These are phyloP conservation scores for Aspergillus kassunensis DNA, from an alignment of 495 filamentous ascomycete genomes.

Conservation along the genomic window DNA sequence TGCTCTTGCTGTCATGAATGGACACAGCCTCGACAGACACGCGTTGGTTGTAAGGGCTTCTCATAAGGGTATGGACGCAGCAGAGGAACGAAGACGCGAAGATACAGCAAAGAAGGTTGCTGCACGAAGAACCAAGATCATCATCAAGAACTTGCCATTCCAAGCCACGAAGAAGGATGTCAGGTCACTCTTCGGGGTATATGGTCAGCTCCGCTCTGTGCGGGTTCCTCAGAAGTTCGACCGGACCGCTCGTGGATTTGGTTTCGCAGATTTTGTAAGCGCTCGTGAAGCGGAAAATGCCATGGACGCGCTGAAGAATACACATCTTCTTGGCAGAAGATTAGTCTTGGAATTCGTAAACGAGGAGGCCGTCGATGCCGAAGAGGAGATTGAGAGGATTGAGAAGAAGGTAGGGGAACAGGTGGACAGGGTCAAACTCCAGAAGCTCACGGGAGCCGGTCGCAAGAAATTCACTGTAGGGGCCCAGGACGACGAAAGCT, in stretches of 20 bases:
- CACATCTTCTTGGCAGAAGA: constrained; percentile 84
- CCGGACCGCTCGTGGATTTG: constrained; percentile 80
- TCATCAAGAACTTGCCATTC: constrained; percentile 98
- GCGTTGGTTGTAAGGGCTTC: constrained; percentile 76
- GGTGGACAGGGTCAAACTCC: constrained; percentile 80
- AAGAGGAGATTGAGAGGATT: constrained; percentile 94
- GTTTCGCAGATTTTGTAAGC: constrained; percentile 94
- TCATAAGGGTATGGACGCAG: constrained; percentile 80
- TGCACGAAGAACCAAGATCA: constrained; percentile 77
- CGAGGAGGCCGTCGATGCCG: constrained; percentile 79
- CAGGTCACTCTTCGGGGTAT: constrained; percentile 74
- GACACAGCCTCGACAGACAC: constrained; percentile 79
- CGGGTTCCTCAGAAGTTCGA: constrained; percentile 95
- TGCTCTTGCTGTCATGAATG: constrained; percentile 80
- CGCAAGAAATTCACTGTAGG: constrained; percentile 86
- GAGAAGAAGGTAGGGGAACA: constrained; percentile 89
- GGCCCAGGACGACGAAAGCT: constrained; percentile 61
- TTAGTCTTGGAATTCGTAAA: constrained; percentile 88
- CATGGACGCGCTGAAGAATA: constrained; percentile 83
- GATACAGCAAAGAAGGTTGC: constrained; percentile 74
- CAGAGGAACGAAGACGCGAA: constrained; percentile 74
- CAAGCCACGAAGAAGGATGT: constrained; percentile 92
- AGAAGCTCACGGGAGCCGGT: constrained; percentile 74
- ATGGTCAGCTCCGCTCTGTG: constrained; percentile 87
- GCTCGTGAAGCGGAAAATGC: constrained; percentile 90